Conservation (phyloP, 2,329 filamentous ascomycete species). For the Sphaerostilbella broomeana region DNA sequence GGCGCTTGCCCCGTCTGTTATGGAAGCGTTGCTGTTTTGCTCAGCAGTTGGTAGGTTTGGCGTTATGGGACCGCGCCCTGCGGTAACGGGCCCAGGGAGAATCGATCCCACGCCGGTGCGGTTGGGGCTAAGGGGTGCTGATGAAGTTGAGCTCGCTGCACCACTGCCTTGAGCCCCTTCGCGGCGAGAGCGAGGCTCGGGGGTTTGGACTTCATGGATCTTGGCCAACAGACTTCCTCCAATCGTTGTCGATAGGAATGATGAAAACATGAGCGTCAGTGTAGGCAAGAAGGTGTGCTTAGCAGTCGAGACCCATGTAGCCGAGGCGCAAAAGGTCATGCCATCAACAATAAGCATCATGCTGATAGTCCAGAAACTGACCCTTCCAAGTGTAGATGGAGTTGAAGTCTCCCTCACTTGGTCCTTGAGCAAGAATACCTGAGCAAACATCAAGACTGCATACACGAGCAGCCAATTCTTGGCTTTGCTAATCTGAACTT, state of each 20-base stretch:
- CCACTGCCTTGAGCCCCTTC: conserved; percentile 25
- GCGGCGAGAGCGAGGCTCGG: conserved; percentile 48
- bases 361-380: conserved; percentile 57
- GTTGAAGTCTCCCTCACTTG: conserved; percentile 63
- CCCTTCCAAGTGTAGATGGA: conserved; percentile 58
- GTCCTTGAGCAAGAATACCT: conserved; percentile 54
- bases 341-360: conserved; percentile 59
- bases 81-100: conserved; percentile 38
- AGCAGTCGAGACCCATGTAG: conserved; percentile 49
- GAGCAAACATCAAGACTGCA: conserved; percentile 50
- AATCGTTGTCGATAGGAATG: conserved; percentile 51
- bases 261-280: conserved; percentile 43
- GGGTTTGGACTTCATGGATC: conserved; percentile 51
- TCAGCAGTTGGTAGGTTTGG: conserved; percentile 54
- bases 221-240: conserved; percentile 53
- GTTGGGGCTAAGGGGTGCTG: conserved; percentile 22
- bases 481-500: conserved; percentile 49
- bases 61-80: conserved; percentile 18
- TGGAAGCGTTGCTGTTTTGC: conserved; percentile 57
- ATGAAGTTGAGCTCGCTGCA: conserved; percentile 18
- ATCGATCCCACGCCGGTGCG: conserved; percentile 22
- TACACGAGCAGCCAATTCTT: conserved; percentile 54
- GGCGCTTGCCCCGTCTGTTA: conserved; percentile 35
- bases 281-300: conserved; percentile 51
- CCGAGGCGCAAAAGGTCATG: conserved; percentile 50